Evolutionary conservation across 371 early-diverging fungal genomes (phyloP), one percentile per base, ranked within the genome.

Genomic region (Lichtheimia ornata): DNA sequence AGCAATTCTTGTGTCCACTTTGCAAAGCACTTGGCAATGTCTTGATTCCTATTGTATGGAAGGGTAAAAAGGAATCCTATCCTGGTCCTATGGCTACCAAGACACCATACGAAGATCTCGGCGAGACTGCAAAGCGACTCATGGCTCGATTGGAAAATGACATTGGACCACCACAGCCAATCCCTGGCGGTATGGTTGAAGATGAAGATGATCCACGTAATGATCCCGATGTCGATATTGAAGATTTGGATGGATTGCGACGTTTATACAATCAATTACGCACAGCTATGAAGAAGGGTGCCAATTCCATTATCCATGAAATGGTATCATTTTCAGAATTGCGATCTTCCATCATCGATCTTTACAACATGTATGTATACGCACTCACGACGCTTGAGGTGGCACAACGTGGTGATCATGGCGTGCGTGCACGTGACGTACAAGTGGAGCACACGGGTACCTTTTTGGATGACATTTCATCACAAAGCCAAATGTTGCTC

Each of bases 21-120:
- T 97, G 98, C 80, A 97, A 97, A 76, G 88, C 92, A 24, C 77
- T 98, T 7, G 96, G 97, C 25, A 98, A 98, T 66, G 77, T 84
- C 2, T 65, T 94, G 18, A 71, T 93, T 3, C 92, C 94, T 0
- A 77, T 91, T 13, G 74, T 84, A 14, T 86, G 88, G 84, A 87
- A 85, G 50, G 81, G 80, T 25, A 86, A 86, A 50, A 84, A 79
- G 22, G 86, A 88, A 64, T 71, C 72, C 12, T 88, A 74, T 64
- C 76, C 89, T 2, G 85, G 85, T 18, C 77, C 84, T 1, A 64
- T 83, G 58, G 61, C 62, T 0, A 68, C 73, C 6, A 56, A 64
- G 2, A 65, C 69, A 5, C 28, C 62, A 4, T 75, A 73, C 27
- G 65, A 67, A 17, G 54, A 57, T 5, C 17, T 73, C 3, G 61